These are phyloP conservation scores for Parmelia sp. DNA, from an alignment of 495 filamentous ascomycete genomes.

Conservation along the genomic window DNA sequence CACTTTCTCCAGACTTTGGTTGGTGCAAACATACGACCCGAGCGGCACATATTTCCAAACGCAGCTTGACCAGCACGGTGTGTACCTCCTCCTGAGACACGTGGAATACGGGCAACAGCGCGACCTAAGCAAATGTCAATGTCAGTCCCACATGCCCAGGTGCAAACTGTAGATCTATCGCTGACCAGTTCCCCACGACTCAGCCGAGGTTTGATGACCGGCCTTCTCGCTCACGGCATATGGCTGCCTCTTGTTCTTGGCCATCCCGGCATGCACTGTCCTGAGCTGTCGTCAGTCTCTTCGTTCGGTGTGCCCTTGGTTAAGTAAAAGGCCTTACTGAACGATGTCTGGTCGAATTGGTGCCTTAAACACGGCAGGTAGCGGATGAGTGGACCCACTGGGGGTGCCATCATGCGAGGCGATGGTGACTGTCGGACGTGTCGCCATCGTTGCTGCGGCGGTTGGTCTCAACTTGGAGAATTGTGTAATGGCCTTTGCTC, in stretches of 20 bases:
- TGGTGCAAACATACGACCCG: constrained; percentile 99
- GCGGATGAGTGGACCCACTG: constrained; percentile 76
- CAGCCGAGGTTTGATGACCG: constrained; percentile 98
- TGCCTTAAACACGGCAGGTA: constrained; percentile 88
- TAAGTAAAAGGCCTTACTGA: constrained; percentile 54
- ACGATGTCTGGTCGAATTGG: constrained; percentile 99
- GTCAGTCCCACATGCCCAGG: constrained; percentile 25
- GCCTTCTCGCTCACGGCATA: constrained; percentile 99
- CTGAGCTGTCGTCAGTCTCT: constrained; percentile 42
- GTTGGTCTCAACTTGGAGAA: neutral
- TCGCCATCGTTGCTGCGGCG: constrained; percentile 65
- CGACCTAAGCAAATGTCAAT: constrained; percentile 56
- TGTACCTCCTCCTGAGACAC: constrained; percentile 99
- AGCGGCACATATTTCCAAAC: constrained; percentile 99
- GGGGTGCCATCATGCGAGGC: constrained; percentile 85
- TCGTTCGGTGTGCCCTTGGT: neutral
- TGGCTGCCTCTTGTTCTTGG: constrained; percentile 99
- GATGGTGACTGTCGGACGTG: constrained; percentile 91
- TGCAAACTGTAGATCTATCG: constrained; percentile 7
- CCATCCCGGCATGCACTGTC: constrained; percentile 94
- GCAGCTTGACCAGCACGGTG: constrained; percentile 99
- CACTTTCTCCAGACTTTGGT: constrained; percentile 99
- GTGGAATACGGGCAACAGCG: constrained; percentile 99
- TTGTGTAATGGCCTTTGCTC: neutral
- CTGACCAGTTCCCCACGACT: constrained; percentile 99